Conservation (phyloP, 2,329 filamentous ascomycete species). For the Botryotinia calthae region DNA sequence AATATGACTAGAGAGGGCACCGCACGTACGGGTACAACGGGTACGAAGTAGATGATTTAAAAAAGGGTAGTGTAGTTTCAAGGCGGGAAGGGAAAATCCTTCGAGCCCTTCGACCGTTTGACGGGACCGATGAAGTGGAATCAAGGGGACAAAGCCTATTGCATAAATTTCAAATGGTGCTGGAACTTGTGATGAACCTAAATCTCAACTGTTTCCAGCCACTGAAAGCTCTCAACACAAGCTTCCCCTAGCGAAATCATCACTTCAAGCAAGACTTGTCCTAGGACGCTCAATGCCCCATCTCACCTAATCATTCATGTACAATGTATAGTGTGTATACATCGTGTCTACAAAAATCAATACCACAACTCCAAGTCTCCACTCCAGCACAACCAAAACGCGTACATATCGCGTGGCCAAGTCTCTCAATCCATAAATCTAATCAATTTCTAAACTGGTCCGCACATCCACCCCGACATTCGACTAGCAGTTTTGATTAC, state of each 20-base stretch:
- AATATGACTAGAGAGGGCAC: neutral
- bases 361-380: neutral
- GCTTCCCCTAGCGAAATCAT: neutral
- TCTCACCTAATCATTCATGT: neutral
- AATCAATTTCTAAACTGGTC: neutral
- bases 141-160: neutral
- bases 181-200: conserved; percentile 2
- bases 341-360: neutral
- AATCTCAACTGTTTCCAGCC: neutral
- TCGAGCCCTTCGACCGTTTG: conserved; percentile 2
- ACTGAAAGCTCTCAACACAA: neutral
- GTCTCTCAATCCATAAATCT: neutral
- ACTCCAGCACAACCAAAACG: neutral
- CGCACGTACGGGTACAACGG: neutral
- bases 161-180: neutral
- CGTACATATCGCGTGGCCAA: neutral
- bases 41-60: neutral
- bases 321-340: too few relatives aligned
- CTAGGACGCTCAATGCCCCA: neutral
- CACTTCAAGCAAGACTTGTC: neutral
- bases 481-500: neutral
- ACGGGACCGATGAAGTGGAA: neutral
- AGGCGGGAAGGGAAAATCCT: neutral
- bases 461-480: neutral
- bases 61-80: neutral